phyloP scores from a whole-genome alignment of 2,329 filamentous ascomycete genomes.

The Pyricularia pennisetigena region DNA sequence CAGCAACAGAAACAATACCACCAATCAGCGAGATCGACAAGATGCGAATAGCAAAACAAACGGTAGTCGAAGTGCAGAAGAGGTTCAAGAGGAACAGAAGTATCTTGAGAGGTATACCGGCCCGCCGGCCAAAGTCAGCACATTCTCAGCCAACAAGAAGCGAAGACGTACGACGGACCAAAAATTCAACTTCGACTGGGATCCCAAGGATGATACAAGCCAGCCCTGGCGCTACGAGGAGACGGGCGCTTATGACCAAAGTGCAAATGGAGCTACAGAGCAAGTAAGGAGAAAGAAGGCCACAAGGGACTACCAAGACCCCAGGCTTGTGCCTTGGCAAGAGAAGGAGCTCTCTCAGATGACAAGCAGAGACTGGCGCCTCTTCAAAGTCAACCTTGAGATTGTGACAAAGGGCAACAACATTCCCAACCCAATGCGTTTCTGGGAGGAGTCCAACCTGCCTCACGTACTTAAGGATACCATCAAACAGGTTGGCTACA shows the following conservation, averaged over 20 bases:
- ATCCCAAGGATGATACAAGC: slow-evolving; percentile 86
- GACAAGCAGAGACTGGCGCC: slow-evolving; percentile 96
- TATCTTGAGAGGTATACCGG: slow-evolving; percentile 79
- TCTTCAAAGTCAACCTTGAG: slow-evolving; percentile 99
- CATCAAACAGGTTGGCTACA: slow-evolving; percentile 77
- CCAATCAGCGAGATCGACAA: slow-evolving; percentile 15
- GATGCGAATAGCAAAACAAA: neutral
- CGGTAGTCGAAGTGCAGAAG: slow-evolving; percentile 38
- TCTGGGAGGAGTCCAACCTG: slow-evolving; percentile 77
- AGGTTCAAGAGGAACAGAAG: slow-evolving; percentile 64
- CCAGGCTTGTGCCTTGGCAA: slow-evolving; percentile 88
- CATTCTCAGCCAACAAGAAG: slow-evolving; percentile 94
- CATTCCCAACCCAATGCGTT: slow-evolving; percentile 94
- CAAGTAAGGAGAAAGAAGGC: slow-evolving; percentile 54
- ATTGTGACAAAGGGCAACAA: slow-evolving; percentile 87
- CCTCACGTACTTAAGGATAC: slow-evolving; percentile 72
- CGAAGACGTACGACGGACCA: slow-evolving; percentile 83
- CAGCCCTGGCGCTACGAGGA: slow-evolving; percentile 50
- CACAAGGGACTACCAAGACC: slow-evolving; percentile 55
- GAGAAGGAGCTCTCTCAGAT: slow-evolving; percentile 89
- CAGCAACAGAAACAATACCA: slow-evolving; percentile 18
- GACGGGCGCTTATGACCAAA: neutral
- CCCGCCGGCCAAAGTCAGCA: slow-evolving; percentile 70
- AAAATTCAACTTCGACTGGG: slow-evolving; percentile 99
- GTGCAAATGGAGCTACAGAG: slow-evolving; percentile 26